phyloP scores from a whole-genome alignment of 2,329 filamentous ascomycete genomes.

The Colletotrichum sidae region DNA sequence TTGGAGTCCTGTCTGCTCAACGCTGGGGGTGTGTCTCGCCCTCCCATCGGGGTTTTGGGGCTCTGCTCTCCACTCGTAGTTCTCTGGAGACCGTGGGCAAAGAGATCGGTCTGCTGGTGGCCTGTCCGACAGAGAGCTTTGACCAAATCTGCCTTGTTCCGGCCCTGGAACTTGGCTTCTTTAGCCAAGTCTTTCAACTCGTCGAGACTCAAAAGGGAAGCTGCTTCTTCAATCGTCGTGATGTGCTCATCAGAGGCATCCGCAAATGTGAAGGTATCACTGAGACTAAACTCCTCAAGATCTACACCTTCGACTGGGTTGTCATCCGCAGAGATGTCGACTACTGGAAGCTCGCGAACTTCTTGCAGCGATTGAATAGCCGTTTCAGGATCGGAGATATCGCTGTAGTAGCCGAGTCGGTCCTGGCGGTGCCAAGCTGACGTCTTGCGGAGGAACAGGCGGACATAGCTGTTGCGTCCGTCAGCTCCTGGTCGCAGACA shows the following conservation, averaged over 20 bases:
- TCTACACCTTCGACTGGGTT: conserved; percentile 46
- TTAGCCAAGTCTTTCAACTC: conserved; percentile 88
- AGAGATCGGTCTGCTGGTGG: conserved; percentile 79
- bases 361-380: conserved; percentile 76
- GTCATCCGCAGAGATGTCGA: conserved; percentile 35
- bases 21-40: conserved; percentile 46
- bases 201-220: conserved; percentile 83
- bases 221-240: conserved; percentile 83
- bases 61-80: conserved; percentile 68
- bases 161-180: conserved; percentile 87
- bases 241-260: conserved; percentile 82
- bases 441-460: conserved; percentile 91
- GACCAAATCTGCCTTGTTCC: conserved; percentile 85
- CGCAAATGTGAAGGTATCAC: conserved; percentile 78
- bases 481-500: not conserved
- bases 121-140: conserved; percentile 80
- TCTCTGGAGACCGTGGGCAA: conserved; percentile 74
- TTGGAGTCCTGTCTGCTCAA: conserved; percentile 60
- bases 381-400: conserved; percentile 78
- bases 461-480: conserved; percentile 77
- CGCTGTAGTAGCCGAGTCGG: conserved; percentile 82
- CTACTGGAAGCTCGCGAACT: conserved; percentile 63
- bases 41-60: conserved; percentile 51
- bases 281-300: conserved; percentile 59
- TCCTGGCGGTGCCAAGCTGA: conserved; percentile 89